phyloP scores from a whole-genome alignment of 306 rosid genomes.

The Oemleria cerasiformis region DNA sequence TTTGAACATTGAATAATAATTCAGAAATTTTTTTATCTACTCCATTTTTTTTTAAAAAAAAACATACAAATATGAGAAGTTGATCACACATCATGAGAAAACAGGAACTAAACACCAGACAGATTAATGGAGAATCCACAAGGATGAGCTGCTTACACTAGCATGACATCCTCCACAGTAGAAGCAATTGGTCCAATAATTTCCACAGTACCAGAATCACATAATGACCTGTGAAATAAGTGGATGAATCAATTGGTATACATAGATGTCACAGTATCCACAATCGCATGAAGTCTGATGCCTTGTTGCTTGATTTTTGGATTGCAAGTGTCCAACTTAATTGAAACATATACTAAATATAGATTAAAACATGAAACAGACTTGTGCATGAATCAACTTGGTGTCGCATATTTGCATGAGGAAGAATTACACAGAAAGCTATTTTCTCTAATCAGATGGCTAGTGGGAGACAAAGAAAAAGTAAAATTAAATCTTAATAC shows the following conservation, averaged over 20 bases:
- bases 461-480: not conserved
- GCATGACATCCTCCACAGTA: constrained; percentile 82
- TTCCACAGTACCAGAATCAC: constrained; percentile 88
- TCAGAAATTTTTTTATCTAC: not conserved
- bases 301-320: not conserved
- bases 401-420: not conserved
- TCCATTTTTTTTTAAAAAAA: no score
- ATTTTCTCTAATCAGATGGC: not conserved
- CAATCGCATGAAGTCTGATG: not conserved
- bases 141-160: constrained; percentile 62
- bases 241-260: not conserved
- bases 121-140: constrained; percentile 3
- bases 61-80: not conserved
- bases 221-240: constrained; percentile 57
- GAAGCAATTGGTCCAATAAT: constrained; percentile 95
- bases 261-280: not conserved
- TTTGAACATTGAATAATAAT: not conserved
- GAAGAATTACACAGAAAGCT: not conserved
- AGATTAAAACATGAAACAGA: not conserved
- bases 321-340: not conserved
- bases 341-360: not conserved
- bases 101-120: not conserved
- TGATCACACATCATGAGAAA: not conserved
- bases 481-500: not conserved
- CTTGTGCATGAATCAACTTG: not conserved